Evolutionary conservation across 306 rosid genomes (phyloP), one percentile per base, ranked within the genome.

Genomic region (Notholithocarpus densiflorus): DNA sequence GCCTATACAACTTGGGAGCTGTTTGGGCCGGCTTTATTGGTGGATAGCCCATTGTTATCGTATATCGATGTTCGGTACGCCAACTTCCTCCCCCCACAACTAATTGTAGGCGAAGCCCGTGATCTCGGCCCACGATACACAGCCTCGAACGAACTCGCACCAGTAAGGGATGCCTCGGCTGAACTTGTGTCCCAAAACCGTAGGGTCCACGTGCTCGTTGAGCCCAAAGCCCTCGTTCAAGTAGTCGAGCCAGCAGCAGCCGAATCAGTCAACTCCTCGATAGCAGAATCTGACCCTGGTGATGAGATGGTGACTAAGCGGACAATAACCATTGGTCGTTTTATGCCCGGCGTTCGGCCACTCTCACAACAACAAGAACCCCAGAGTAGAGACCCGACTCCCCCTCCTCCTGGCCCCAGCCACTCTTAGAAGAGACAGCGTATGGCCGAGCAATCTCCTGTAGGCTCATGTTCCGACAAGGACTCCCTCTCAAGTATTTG

Each of bases 131-230:
- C 40, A 0, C 0, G 0, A 0, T 34, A 6, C 0, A 34, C 2
- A 0, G 0, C 0, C 0, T 0, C 1, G 6, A 0, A 34, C 0
- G 40, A 34, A 0, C 40, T 6, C 2, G 2, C 8, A 6, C 2
- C 8, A 0, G 0, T 34, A 0, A 34, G 2, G 40, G 40, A 34
- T 0, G 8, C 2, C 2, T 34, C 0, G 0, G 40, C 9, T 6
- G 0, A 6, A 34, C 40, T 0, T 6, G 8, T 34, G 2, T 6
- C 40, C 0, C 7, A 6, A 1, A 34, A 0, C 1, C 2, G 0
- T 34, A 34, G 8, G 0, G 40, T 1, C 0, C 40, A 34, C 2
- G 2, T 1, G 0, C 8, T 0, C 8, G 0, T 34, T 34, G 7
- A 34, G 1, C 40, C 8, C 0, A 0, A 5, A 34, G 40, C 40